These are phyloP conservation scores for Dentipellis sp. DNA, from an alignment of 768 basidiomycete genomes.

Conservation along the genomic window DNA sequence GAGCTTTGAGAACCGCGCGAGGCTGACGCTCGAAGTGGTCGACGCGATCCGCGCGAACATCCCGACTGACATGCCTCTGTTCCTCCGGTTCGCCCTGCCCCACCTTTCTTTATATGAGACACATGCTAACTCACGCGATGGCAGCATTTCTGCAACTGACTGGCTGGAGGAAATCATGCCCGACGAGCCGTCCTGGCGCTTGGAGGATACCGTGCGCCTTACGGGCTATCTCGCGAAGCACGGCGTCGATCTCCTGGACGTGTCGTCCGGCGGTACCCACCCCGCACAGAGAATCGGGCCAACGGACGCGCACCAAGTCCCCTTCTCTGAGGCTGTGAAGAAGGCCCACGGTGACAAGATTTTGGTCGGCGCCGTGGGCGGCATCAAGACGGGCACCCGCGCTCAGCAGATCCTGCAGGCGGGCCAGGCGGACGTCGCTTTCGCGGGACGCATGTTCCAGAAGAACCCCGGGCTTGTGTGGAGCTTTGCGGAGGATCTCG, in stretches of 20 bases:
- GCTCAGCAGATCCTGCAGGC: constrained; percentile 50
- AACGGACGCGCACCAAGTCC: constrained; percentile 41
- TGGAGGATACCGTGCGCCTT: constrained; percentile 58
- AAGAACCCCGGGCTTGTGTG: constrained; percentile 46
- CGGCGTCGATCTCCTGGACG: constrained; percentile 71
- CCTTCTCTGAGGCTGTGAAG: too few species aligned
- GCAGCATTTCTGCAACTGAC: constrained; percentile 62
- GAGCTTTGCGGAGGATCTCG: constrained; percentile 48
- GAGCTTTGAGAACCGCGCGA: constrained; percentile 38
- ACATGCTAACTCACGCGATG: constrained; percentile 5
- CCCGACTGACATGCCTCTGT: constrained; percentile 57
- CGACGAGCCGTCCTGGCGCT: constrained; percentile 55
- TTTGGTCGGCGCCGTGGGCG: constrained; percentile 45
- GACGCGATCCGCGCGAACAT: constrained; percentile 55
- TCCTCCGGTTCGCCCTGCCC: constrained; percentile 42
- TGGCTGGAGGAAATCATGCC: constrained; percentile 56
- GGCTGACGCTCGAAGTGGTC: constrained; percentile 54
- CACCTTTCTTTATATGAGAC: neutral
- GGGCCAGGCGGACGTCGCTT: constrained; percentile 46
- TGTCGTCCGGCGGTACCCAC: constrained; percentile 56
- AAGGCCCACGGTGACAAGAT: constrained; percentile 31
- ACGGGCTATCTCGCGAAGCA: constrained; percentile 51
- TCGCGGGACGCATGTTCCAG: constrained; percentile 35
- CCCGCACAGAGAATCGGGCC: constrained; percentile 22
- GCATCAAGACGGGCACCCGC: constrained; percentile 42